phyloP scores from a whole-genome alignment of 768 basidiomycete genomes.

The Lactarius trivialis region DNA sequence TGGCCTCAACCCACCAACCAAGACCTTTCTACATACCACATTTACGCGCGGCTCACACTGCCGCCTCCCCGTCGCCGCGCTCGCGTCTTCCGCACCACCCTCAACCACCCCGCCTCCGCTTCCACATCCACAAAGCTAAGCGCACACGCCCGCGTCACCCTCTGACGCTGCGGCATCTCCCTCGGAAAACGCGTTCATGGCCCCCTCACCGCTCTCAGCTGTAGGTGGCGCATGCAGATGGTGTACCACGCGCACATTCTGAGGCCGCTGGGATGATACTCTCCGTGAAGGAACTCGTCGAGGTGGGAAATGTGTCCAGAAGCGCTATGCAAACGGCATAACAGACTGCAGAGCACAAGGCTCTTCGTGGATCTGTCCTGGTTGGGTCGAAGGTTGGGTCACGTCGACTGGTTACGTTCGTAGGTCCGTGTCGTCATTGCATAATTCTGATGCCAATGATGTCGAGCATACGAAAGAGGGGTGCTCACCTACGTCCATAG shows the following conservation, averaged over 20 bases:
- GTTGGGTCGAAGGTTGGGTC: no score
- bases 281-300: conserved; percentile 79
- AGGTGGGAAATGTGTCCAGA: conserved; percentile 73
- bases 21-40: no score
- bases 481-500: no score
- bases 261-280: conserved; percentile 83
- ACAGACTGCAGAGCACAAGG: conserved; percentile 58
- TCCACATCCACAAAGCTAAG: neutral
- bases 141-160: neutral
- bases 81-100: no score
- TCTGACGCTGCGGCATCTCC: neutral
- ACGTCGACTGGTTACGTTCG: neutral
- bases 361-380: no score
- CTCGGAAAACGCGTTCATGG: neutral
- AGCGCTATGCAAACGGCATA: conserved; percentile 61
- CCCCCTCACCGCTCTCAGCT: neutral
- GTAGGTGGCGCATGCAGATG: conserved; percentile 33
- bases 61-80: no score
- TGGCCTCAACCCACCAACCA: no score
- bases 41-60: no score
- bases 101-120: no score
- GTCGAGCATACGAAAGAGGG: neutral
- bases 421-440: neutral
- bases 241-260: conserved; percentile 71
- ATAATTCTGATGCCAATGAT: neutral